Percentiles rank a stretch among this genome's conserved stretches.
Evolutionary conservation across 2,329 filamentous ascomycete genomes (phyloP).

Genomic region (Cytospora paraplurivora): DNA sequence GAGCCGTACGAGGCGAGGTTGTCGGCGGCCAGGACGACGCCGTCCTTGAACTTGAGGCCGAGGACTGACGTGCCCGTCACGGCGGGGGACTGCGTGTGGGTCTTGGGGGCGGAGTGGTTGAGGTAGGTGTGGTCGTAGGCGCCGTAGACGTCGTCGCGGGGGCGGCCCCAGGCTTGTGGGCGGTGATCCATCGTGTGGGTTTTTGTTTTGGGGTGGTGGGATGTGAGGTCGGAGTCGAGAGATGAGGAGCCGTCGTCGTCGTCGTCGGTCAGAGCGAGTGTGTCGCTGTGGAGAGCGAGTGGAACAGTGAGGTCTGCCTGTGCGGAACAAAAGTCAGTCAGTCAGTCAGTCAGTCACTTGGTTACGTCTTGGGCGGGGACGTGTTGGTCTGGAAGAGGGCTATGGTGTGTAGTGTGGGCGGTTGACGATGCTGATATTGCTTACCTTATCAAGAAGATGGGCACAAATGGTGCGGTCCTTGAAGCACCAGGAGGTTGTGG

Average conservation of each 20-base stretch:
- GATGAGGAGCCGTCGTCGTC: no score
- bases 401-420: not conserved
- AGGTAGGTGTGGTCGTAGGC: constrained; percentile 88
- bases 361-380: not conserved
- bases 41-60: constrained; percentile 92
- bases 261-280: not conserved
- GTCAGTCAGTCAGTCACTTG: constrained; percentile 20
- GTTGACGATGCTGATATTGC: not conserved
- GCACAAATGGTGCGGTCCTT: not conserved
- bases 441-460: not conserved
- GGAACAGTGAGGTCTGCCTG: constrained; percentile 13
- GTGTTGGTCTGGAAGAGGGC: not conserved
- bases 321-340: constrained; percentile 6
- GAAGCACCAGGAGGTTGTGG: not conserved
- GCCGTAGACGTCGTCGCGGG: constrained; percentile 96
- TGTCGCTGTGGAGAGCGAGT: constrained; percentile 7
- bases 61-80: constrained; percentile 97
- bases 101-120: constrained; percentile 68
- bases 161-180: constrained; percentile 74
- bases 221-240: not conserved
- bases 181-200: constrained; percentile 65
- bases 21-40: constrained; percentile 94
- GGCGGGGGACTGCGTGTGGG: constrained; percentile 88
- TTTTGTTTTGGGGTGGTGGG: constrained; percentile 13
- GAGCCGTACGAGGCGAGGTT: constrained; percentile 98